These are phyloP conservation scores for Atkinsonella hypoxylon DNA, from an alignment of 2,329 filamentous ascomycete species.

Conservation along the genomic window DNA sequence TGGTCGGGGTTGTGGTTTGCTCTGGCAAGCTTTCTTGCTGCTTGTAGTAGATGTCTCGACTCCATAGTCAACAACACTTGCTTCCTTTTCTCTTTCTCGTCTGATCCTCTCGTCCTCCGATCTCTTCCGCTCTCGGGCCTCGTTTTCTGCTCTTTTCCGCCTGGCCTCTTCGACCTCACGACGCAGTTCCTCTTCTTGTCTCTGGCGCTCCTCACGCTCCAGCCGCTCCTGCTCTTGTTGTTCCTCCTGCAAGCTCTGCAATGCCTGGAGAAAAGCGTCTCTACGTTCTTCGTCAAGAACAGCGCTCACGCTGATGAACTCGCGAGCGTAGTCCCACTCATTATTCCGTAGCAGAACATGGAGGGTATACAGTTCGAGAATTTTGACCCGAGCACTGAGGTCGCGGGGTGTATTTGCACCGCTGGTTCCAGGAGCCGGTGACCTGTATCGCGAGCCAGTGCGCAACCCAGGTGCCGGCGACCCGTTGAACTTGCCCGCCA, in stretches of 20 bases:
- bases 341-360: slow-evolving; percentile 89
- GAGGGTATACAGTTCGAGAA: slow-evolving; percentile 88
- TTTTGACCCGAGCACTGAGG: slow-evolving; percentile 73
- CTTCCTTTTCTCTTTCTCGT: slow-evolving; percentile 27
- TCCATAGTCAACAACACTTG: slow-evolving; percentile 56
- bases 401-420: slow-evolving; percentile 77
- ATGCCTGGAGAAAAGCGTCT: slow-evolving; percentile 76
- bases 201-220: slow-evolving; percentile 46
- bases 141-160: slow-evolving; percentile 44
- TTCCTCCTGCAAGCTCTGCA: slow-evolving; percentile 76
- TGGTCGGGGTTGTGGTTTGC: slow-evolving; percentile 16
- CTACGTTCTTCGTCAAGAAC: slow-evolving; percentile 85
- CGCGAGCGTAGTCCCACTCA: slow-evolving; percentile 89
- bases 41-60: slow-evolving; percentile 41
- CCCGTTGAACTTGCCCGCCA: slow-evolving; percentile 50
- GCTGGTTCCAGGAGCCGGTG: slow-evolving; percentile 36
- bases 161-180: slow-evolving; percentile 46
- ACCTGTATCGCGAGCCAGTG: slow-evolving; percentile 27
- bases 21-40: slow-evolving; percentile 21
- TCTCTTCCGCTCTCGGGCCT: slow-evolving; percentile 39
- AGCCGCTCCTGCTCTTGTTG: slow-evolving; percentile 58
- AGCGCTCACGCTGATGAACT: slow-evolving; percentile 79
- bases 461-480: slow-evolving; percentile 24
- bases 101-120: slow-evolving; percentile 41
- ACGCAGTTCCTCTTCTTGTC: slow-evolving; percentile 44